Evolutionary conservation across 371 early-diverging fungal genomes (phyloP).

Genomic region (Apophysomyces variabilis): DNA sequence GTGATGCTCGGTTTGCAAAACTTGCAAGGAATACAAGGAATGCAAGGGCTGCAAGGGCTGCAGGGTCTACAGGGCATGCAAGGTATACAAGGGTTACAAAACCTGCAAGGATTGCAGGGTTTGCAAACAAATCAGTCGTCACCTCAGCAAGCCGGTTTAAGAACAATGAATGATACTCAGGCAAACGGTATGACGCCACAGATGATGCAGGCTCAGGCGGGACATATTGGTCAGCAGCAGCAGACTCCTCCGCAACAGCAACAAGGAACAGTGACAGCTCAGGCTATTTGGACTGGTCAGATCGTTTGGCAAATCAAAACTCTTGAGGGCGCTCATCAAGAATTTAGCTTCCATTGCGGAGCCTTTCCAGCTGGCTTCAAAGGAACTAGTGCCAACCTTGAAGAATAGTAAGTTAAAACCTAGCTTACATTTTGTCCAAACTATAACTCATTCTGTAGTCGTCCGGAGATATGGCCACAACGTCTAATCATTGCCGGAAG

Average conservation of each 20-base stretch:
- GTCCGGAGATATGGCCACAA: constrained; percentile 56
- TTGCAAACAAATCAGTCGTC: constrained; percentile 23
- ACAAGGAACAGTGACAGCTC: constrained; percentile 32
- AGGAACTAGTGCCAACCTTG: constrained; percentile 40
- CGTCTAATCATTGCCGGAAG: constrained; percentile 54
- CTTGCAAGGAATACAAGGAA: constrained; percentile 9
- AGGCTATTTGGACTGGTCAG: constrained; percentile 61
- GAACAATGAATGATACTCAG: constrained; percentile 15
- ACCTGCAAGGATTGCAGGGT: constrained; percentile 20
- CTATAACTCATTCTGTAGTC: constrained; percentile 20
- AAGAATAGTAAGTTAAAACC: constrained; percentile 57
- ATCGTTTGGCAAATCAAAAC: constrained; percentile 60
- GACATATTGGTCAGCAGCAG: constrained; percentile 14
- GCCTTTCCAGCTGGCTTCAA: constrained; percentile 52
- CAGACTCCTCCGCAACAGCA: constrained; percentile 27
- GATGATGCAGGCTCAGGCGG: constrained; percentile 24
- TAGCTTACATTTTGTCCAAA: neutral
- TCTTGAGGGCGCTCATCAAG: constrained; percentile 42
- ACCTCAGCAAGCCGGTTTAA: constrained; percentile 27
- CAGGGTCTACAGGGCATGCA: neutral
- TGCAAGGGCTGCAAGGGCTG: neutral
- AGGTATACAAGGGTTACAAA: constrained; percentile 10
- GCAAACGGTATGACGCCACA: constrained; percentile 9
- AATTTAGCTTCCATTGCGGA: constrained; percentile 51
- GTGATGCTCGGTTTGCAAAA: constrained; percentile 22